Evolutionary conservation across 306 rosid species (phyloP).

Genomic region (Gastrolobium bilobum): DNA sequence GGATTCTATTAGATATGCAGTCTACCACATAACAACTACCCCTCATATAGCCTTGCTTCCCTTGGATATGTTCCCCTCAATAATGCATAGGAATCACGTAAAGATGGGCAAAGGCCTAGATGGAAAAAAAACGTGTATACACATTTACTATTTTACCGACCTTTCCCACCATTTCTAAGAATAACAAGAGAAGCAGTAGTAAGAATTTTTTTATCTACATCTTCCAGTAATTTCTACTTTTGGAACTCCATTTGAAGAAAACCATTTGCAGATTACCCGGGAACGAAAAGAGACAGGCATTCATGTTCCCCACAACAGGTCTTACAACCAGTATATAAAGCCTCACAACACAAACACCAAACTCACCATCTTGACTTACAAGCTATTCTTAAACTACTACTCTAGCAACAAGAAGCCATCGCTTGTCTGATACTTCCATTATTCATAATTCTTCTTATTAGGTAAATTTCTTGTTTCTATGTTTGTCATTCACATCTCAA

Average conservation of each 20-base stretch:
- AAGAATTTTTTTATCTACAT: constrained; percentile 38
- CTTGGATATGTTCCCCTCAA: constrained; percentile 71
- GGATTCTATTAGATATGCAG: constrained; percentile 59
- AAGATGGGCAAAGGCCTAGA: constrained; percentile 61
- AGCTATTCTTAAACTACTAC: constrained; percentile 34
- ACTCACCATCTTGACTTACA: constrained; percentile 60
- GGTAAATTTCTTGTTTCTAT: constrained; percentile 56
- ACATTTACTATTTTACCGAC: constrained; percentile 55
- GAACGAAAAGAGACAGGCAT: constrained; percentile 61
- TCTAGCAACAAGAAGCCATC: constrained; percentile 44
- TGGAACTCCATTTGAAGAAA: constrained; percentile 54
- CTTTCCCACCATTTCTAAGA: constrained; percentile 50
- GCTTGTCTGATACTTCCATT: constrained; percentile 29
- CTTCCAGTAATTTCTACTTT: constrained; percentile 46
- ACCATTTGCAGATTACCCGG: constrained; percentile 49
- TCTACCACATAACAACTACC: constrained; percentile 72
- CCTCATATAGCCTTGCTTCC: constrained; percentile 71
- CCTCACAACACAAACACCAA: constrained; percentile 53
- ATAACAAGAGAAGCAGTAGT: constrained; percentile 26
- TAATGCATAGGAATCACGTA: constrained; percentile 86
- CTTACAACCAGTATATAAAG: constrained; percentile 70
- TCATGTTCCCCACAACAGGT: constrained; percentile 56
- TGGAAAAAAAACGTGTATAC: constrained; percentile 46
- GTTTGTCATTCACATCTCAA: constrained; percentile 31
- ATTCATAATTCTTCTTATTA: constrained; percentile 46